Percentiles rank a stretch among this genome's conserved stretches.
Conservation (phyloP, 1,284 basidiomycete genomes). For the Cutaneotrichosporon spelunceum region DNA sequence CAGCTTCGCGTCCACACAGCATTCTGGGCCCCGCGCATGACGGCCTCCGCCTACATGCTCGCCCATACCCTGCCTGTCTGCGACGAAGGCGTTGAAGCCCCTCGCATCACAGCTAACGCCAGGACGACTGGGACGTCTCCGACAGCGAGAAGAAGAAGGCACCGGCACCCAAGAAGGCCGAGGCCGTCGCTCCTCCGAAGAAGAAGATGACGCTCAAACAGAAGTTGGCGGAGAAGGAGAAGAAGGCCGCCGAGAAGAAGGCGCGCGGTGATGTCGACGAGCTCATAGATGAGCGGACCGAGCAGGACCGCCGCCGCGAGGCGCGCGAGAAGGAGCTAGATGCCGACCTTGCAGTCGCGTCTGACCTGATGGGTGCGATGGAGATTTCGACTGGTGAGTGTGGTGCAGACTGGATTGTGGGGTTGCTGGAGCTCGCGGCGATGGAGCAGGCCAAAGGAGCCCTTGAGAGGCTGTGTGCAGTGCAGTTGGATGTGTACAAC, state of each 20-base stretch:
- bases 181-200: constrained; percentile 65
- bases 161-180: constrained; percentile 45
- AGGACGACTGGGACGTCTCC: constrained; percentile 93
- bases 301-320: constrained; percentile 64
- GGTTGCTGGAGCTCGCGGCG: neutral
- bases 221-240: constrained; percentile 79
- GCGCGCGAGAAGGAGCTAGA: constrained; percentile 77
- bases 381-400: constrained; percentile 35
- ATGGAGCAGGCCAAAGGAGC: no score
- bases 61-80: neutral
- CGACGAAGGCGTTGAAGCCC: neutral
- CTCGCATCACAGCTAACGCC: constrained; percentile 13
- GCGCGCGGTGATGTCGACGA: constrained; percentile 58
- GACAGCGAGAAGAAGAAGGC: constrained; percentile 64
- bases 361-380: constrained; percentile 70
- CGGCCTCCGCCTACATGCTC: neutral
- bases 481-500: no score
- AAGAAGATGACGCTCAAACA: constrained; percentile 87
- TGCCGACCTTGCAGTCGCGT: constrained; percentile 77
- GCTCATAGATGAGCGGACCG: constrained; percentile 65
- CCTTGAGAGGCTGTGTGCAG: no score
- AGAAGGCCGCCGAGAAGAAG: constrained; percentile 55
- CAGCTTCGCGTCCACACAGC: neutral
- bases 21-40: neutral
- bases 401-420: neutral